Evolutionary conservation across 2,329 filamentous ascomycete genomes (phyloP), one percentile per base, ranked within the genome.

Genomic region (Colletotrichum viniferum): DNA sequence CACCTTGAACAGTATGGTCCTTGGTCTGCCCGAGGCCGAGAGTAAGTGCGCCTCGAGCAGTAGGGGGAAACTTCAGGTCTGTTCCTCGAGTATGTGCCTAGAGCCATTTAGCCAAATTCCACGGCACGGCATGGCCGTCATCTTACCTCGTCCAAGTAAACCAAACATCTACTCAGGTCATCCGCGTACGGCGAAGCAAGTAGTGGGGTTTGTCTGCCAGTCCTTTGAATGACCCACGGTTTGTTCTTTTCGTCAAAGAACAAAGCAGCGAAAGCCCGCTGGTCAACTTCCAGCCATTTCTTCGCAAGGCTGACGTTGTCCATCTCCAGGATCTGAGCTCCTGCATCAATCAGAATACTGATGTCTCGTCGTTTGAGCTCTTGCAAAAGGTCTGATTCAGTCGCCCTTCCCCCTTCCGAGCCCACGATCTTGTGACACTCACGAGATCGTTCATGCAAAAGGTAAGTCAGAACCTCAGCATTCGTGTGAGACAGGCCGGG

Each of bases 321-420:
- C 84, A 91, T 89, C 78, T 94, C 92, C 0, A 94, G 80, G 16
- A 94, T 90, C 16, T 91, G 89, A 0, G 92, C 92, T 0, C 92
- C 92, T 0, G 91, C 89, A 79, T 94, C 92, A 1, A 94, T 91
- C 0, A 94, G 83, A 0, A 94, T 85, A 0, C 86, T 84, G 14
- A 92, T 91, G 0, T 78, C 62, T 0, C 72, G 76, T 0, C 77
- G 60, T 1, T 43, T 76, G 0, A 93, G 81, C 28, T 81, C 82
- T 0, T 71, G 3, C 0, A 93, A 81, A 1, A 94, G 81, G 0
- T 82, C 79, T 0, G 78, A 18, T 69, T 92, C 91, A 0, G 84
- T 84, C 24, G 16, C 5, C 78, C 52, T 4, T 81, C 81, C 7
- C 83, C 86, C 28, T 81, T 76, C 18, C 78, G 43, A 18, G 77